Conservation (phyloP, 331 rosid genomes). For the Phaseolus coccineus region DNA sequence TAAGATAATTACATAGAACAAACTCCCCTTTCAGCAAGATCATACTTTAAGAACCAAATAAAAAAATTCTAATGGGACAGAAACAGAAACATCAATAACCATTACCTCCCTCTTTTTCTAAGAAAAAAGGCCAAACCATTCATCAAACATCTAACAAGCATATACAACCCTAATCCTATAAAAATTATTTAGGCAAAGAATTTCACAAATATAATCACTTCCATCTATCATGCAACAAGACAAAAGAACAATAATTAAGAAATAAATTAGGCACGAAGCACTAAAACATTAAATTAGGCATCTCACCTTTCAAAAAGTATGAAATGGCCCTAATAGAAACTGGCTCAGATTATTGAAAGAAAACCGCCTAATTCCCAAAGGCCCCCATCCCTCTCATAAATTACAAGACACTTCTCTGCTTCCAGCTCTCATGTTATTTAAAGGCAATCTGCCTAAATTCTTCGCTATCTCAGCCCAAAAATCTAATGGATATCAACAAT, state of each 20-base stretch:
- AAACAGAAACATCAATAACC: background rate
- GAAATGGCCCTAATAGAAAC: background rate
- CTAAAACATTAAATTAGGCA: constrained; percentile 21
- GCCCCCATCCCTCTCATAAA: background rate
- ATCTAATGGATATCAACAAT: background rate
- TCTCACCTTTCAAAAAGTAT: constrained; percentile 20
- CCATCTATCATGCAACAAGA: constrained; percentile 7
- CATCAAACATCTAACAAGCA: constrained; percentile 27
- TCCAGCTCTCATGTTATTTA: background rate
- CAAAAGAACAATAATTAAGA: background rate
- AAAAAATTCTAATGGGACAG: background rate
- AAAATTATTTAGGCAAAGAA: background rate
- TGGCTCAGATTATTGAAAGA: background rate
- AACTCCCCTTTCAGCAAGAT: background rate
- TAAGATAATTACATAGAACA: too few species aligned
- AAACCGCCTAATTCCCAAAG: background rate
- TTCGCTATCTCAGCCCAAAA: background rate
- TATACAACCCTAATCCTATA: background rate
- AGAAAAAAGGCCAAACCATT: background rate
- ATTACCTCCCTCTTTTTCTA: background rate
- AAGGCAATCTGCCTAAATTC: background rate
- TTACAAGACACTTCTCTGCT: background rate
- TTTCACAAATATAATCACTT: background rate
- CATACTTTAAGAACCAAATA: background rate
- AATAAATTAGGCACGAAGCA: background rate